A percentile compares a stretch with the other conserved stretches of the same genome.
phyloP scores from a whole-genome alignment of 371 early-diverging fungal species.

The Mycotypha africana region DNA sequence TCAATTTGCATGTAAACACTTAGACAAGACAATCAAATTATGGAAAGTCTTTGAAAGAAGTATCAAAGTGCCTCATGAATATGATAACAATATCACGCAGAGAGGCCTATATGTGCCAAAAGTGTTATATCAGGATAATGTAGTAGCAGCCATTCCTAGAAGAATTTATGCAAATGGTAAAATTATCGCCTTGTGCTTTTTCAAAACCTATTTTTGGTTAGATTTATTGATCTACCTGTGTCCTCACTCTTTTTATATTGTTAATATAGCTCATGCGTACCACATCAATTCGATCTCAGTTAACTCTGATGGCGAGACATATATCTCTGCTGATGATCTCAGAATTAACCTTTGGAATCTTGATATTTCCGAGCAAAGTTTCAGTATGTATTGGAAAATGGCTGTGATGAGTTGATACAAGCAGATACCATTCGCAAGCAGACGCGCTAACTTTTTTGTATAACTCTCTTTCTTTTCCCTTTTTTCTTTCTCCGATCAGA shows the following conservation, averaged over 20 bases:
- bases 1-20: too few relatives aligned
- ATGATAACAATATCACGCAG: background rate
- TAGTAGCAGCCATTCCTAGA: conserved; percentile 80
- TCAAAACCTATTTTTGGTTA: background rate
- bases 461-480: too few relatives aligned
- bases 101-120: conserved; percentile 54
- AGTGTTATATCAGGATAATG: conserved; percentile 74
- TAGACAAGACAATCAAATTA: conserved; percentile 91
- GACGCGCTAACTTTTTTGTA: background rate
- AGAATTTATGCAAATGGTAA: conserved; percentile 75
- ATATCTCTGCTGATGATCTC: conserved; percentile 92
- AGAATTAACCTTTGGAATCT: conserved; percentile 93
- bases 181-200: too few relatives aligned
- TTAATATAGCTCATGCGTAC: conserved; percentile 76
- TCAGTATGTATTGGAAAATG: too few relatives aligned
- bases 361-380: conserved; percentile 82
- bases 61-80: conserved; percentile 74
- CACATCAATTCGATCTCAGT: conserved; percentile 94
- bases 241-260: background rate
- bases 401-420: background rate
- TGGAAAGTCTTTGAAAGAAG: conserved; percentile 91
- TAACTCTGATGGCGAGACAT: conserved; percentile 88
- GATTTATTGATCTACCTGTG: background rate
- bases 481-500: conserved; percentile 46
- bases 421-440: background rate